Percentiles rank a stretch among this genome's conserved stretches.
phyloP scores from a whole-genome alignment of 2,329 filamentous ascomycete species.

The Pestalotiopsis sp. region DNA sequence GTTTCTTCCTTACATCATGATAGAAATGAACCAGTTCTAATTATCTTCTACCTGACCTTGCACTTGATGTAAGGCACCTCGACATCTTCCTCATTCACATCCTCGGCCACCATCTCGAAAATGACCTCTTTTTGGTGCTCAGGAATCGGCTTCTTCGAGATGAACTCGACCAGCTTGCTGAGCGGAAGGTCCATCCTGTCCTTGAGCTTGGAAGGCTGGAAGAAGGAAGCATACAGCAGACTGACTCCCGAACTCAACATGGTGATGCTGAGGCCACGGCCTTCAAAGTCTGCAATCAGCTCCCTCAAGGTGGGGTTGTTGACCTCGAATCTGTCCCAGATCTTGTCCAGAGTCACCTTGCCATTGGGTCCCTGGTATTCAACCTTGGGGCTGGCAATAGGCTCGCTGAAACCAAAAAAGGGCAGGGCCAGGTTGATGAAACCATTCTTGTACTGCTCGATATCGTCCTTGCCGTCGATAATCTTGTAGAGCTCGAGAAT shows the following conservation, averaged over 20 bases:
- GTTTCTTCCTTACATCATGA: neutral
- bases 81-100: conserved; percentile 86
- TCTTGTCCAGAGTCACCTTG: conserved; percentile 86
- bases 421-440: conserved; percentile 96
- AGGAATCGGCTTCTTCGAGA: conserved; percentile 91
- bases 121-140: conserved; percentile 93
- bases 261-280: conserved; percentile 77
- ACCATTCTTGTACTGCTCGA: conserved; percentile 99
- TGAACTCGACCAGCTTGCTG: conserved; percentile 82
- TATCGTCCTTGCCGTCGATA: conserved; percentile 91
- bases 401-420: conserved; percentile 98
- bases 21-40: neutral
- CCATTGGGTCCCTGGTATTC: conserved; percentile 80
- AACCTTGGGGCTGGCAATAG: conserved; percentile 90
- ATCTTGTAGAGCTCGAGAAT: conserved; percentile 95
- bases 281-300: conserved; percentile 80
- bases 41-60: conserved; percentile 55
- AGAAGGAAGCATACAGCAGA: conserved; percentile 92
- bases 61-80: conserved; percentile 97
- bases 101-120: conserved; percentile 93
- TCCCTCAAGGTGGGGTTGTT: conserved; percentile 82
- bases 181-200: conserved; percentile 82
- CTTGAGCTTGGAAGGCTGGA: conserved; percentile 75
- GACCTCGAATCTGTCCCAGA: conserved; percentile 97
- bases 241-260: conserved; percentile 99